phyloP scores from a whole-genome alignment of 2,329 filamentous ascomycete species.

The Pseudopyrenochaeta lycopersici region DNA sequence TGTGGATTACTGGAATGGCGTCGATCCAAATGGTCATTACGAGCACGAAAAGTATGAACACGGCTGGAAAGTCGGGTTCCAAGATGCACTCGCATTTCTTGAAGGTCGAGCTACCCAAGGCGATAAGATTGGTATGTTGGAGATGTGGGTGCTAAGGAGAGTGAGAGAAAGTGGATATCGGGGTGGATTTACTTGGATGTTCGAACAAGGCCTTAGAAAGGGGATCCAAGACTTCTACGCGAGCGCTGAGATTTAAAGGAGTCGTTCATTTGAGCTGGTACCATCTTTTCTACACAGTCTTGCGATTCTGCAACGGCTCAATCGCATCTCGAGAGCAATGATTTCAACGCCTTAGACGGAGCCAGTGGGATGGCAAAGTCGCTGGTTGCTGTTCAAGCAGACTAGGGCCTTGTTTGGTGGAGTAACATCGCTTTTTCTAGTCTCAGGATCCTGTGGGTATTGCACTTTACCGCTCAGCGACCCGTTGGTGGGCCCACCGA shows the following conservation, averaged over 20 bases:
- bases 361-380: no score
- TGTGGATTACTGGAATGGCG: constrained; percentile 60
- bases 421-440: no score
- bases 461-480: no score
- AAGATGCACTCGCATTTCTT: constrained; percentile 65
- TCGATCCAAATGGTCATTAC: constrained; percentile 54
- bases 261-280: background rate
- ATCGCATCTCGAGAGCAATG: no score
- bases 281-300: no score
- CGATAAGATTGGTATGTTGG: constrained; percentile 65
- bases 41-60: constrained; percentile 64
- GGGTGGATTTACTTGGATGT: constrained; percentile 61
- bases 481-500: no score
- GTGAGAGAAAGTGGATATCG: constrained; percentile 61
- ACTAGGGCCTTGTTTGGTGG: no score
- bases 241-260: constrained; percentile 25
- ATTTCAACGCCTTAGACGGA: no score
- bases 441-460: no score
- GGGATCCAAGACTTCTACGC: constrained; percentile 54
- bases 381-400: no score
- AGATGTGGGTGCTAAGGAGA: constrained; percentile 67
- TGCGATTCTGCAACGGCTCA: no score
- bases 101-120: constrained; percentile 45
- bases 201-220: constrained; percentile 59
- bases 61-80: constrained; percentile 66